Evolutionary conservation across 768 basidiomycete species (phyloP).

Genomic region (Kwoniella pini): DNA sequence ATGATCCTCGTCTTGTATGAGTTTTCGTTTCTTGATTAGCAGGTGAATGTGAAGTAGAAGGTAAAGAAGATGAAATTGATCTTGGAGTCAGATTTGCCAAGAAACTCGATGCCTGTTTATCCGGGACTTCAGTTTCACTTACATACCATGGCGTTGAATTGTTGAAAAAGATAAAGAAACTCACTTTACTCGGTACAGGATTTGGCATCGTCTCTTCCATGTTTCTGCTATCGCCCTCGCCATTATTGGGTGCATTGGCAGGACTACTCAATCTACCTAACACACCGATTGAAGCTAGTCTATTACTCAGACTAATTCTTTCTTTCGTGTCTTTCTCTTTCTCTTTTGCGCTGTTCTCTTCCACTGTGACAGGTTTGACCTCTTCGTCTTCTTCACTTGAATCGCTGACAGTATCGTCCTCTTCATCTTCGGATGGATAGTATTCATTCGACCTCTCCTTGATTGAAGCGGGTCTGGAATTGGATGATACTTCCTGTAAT

Average conservation of each 20-base stretch:
- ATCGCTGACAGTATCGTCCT: constrained; percentile 8
- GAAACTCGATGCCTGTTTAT: constrained; percentile 26
- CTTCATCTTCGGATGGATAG: constrained; percentile 45
- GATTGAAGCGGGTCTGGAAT: constrained; percentile 59
- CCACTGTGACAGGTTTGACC: too few species aligned
- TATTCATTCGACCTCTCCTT: constrained; percentile 43
- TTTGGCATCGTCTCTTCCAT: constrained; percentile 18
- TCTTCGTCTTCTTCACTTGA: not conserved
- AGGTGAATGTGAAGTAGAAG: not conserved
- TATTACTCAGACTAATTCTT: constrained; percentile 75
- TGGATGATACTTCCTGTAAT: constrained; percentile 62
- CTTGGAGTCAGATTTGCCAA: constrained; percentile 26
- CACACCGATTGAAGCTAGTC: constrained; percentile 72
- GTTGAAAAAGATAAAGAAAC: not conserved
- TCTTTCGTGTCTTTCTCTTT: constrained; percentile 42
- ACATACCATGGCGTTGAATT: too few species aligned
- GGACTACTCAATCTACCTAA: constrained; percentile 31
- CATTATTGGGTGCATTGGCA: not conserved
- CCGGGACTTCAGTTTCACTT: too few species aligned
- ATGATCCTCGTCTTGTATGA: constrained; percentile 14
- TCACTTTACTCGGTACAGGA: constrained; percentile 26
- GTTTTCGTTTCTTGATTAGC: not conserved
- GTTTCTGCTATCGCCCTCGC: constrained; percentile 57
- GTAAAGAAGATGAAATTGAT: constrained; percentile 25
- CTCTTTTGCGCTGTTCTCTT: constrained; percentile 10